These are phyloP conservation scores for Fusarium sp. DNA, from an alignment of 2,329 filamentous ascomycete genomes.

Conservation along the genomic window DNA sequence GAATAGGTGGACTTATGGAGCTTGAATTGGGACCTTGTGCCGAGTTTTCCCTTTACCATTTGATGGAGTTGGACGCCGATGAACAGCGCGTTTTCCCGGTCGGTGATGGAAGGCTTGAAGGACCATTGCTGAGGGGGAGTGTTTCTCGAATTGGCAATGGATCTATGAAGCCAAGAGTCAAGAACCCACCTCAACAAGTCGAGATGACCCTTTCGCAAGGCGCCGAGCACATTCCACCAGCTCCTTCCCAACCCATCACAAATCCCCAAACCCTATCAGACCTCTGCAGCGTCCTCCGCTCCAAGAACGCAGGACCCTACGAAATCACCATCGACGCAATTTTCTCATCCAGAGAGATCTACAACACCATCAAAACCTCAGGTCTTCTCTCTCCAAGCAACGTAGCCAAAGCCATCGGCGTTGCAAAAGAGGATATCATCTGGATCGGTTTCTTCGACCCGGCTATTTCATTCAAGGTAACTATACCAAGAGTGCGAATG, in stretches of 20 bases:
- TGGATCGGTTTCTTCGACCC: constrained; percentile 58
- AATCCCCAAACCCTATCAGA: constrained; percentile 43
- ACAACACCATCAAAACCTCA: constrained; percentile 35
- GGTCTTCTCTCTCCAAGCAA: constrained; percentile 17
- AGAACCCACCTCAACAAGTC: no score
- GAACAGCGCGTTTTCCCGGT: constrained; percentile 36
- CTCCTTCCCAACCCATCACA: accelerated
- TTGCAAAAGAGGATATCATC: constrained; percentile 47
- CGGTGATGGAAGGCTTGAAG: neutral
- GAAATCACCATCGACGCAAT: constrained; percentile 65
- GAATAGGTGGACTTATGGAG: constrained; percentile 46
- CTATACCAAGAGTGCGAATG: constrained; percentile 20
- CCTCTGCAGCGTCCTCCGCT: constrained; percentile 57
- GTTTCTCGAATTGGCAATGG: constrained; percentile 18
- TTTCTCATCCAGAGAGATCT: constrained; percentile 53
- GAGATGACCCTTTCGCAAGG: no score
- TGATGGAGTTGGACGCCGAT: constrained; percentile 54
- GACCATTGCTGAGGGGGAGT: neutral
- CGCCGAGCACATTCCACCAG: neutral
- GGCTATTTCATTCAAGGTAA: constrained; percentile 59
- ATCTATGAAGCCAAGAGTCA: accelerated
- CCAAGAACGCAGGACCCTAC: constrained; percentile 59
- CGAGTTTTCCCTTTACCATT: constrained; percentile 61
- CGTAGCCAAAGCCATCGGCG: constrained; percentile 39
- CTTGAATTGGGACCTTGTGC: constrained; percentile 51